These are phyloP conservation scores for Lichtheimia ramosa DNA, from an alignment of 371 early-diverging fungal species.

Conservation along the genomic window DNA sequence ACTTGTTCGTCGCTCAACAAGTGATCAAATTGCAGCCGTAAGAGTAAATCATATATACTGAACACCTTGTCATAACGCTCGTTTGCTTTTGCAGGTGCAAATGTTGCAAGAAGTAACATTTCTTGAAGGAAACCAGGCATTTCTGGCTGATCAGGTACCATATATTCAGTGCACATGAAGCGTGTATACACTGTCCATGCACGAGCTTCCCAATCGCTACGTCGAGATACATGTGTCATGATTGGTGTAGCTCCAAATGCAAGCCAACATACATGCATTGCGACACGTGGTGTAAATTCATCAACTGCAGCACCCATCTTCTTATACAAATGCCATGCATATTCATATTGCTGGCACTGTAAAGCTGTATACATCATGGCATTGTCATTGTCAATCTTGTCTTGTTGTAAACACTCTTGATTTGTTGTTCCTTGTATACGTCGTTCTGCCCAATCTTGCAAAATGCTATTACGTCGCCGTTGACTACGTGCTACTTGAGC, in stretches of 20 bases:
- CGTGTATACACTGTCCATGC: slow-evolving; percentile 38
- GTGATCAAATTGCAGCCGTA: slow-evolving; percentile 18
- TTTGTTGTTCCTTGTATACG: slow-evolving; percentile 17
- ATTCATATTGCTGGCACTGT: slow-evolving; percentile 29
- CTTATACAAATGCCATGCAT: slow-evolving; percentile 37
- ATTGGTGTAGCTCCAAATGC: slow-evolving; percentile 26
- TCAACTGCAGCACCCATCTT: slow-evolving; percentile 31
- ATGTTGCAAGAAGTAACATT: slow-evolving; percentile 26
- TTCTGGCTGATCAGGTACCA: slow-evolving; percentile 33
- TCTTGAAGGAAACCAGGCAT: slow-evolving; percentile 35
- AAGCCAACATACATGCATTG: slow-evolving; percentile 39
- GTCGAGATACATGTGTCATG: slow-evolving; percentile 24
- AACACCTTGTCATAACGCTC: slow-evolving; percentile 31
- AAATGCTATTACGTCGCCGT: slow-evolving; percentile 5
- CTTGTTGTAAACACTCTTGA: slow-evolving; percentile 13
- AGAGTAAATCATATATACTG: slow-evolving; percentile 27
- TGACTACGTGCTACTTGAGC: background rate
- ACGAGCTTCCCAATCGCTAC: slow-evolving; percentile 33
- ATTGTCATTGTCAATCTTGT: slow-evolving; percentile 34
- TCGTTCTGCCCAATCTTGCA: slow-evolving; percentile 22
- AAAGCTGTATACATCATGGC: slow-evolving; percentile 33
- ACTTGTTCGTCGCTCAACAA: slow-evolving; percentile 35
- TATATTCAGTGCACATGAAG: slow-evolving; percentile 42
- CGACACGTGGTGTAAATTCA: slow-evolving; percentile 32
- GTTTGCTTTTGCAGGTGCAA: slow-evolving; percentile 18